Evolutionary conservation across 305 asterid species (phyloP).

Genomic region (Fraxinus paxiana): DNA sequence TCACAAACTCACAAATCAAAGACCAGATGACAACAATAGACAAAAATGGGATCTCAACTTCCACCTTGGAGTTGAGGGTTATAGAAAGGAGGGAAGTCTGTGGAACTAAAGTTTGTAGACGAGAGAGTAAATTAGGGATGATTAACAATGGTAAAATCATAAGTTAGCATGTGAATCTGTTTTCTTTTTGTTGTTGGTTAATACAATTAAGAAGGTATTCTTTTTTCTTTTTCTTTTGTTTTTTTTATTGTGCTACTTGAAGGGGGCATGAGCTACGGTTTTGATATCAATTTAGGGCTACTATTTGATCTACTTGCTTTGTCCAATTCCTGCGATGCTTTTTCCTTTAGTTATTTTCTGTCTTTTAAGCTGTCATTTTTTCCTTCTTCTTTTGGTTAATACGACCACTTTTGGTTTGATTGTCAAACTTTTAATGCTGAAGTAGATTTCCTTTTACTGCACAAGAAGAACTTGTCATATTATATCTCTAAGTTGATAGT

Average conservation of each 20-base stretch:
- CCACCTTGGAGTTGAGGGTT: not conserved
- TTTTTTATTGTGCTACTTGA: not conserved
- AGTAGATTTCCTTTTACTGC: not conserved
- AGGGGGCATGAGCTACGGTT: not conserved
- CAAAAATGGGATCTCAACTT: not conserved
- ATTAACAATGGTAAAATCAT: not conserved
- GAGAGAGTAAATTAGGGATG: not conserved
- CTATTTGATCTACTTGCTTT: not conserved
- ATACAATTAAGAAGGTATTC: not conserved
- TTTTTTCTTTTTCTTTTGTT: not conserved
- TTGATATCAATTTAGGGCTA: not conserved
- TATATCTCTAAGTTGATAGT: constrained; percentile 19
- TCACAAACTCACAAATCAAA: not conserved
- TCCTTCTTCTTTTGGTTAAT: not conserved
- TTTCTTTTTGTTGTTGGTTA: not conserved
- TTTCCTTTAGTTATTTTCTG: not conserved
- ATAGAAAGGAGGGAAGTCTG: not conserved
- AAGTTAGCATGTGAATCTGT: not conserved
- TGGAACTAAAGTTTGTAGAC: not conserved
- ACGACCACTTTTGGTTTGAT: not conserved
- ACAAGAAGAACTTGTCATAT: not conserved
- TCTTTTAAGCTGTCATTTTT: not conserved
- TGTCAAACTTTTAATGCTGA: not conserved
- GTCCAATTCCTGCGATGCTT: not conserved
- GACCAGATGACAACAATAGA: not conserved